Evolutionary conservation across 805 yeast genomes (phyloP).

Genomic region (Torulaspora quercuum): DNA sequence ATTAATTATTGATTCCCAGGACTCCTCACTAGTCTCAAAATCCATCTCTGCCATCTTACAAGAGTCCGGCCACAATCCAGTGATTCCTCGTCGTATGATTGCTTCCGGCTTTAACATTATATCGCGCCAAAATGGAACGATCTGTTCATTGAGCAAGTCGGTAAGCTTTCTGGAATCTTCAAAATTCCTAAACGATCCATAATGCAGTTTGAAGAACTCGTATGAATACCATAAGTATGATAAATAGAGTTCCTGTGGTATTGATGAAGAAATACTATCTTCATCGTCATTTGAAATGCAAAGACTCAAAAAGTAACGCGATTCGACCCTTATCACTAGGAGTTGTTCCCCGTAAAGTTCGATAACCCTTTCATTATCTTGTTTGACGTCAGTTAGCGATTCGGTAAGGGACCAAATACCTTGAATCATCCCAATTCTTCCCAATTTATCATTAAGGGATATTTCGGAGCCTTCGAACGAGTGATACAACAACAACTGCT

Average conservation of each 20-base stretch:
- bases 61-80: slow-evolving; percentile 23
- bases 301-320: slow-evolving; percentile 28
- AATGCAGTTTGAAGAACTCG: slow-evolving; percentile 26
- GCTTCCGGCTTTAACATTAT: slow-evolving; percentile 26
- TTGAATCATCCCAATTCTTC: slow-evolving; percentile 43
- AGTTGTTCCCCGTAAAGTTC: slow-evolving; percentile 33
- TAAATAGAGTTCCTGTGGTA: slow-evolving; percentile 31
- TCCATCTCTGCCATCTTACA: slow-evolving; percentile 29
- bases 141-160: slow-evolving; percentile 30
- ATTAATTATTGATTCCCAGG: slow-evolving; percentile 32
- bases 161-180: slow-evolving; percentile 29
- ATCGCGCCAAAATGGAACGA: slow-evolving; percentile 34
- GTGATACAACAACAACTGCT: slow-evolving; percentile 38
- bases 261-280: slow-evolving; percentile 11
- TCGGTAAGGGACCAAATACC: slow-evolving; percentile 37
- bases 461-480: slow-evolving; percentile 22
- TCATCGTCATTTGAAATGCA: slow-evolving; percentile 21
- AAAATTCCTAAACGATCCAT: slow-evolving; percentile 27
- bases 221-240: slow-evolving; percentile 30
- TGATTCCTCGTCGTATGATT: slow-evolving; percentile 25
- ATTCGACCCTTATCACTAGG: slow-evolving; percentile 32
- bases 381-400: slow-evolving; percentile 16
- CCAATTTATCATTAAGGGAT: slow-evolving; percentile 36
- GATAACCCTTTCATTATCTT: slow-evolving; percentile 21
- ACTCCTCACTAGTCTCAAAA: slow-evolving; percentile 9